Evolutionary conservation across 2,329 filamentous ascomycete genomes (phyloP).

Genomic region (Fusarium poae): DNA sequence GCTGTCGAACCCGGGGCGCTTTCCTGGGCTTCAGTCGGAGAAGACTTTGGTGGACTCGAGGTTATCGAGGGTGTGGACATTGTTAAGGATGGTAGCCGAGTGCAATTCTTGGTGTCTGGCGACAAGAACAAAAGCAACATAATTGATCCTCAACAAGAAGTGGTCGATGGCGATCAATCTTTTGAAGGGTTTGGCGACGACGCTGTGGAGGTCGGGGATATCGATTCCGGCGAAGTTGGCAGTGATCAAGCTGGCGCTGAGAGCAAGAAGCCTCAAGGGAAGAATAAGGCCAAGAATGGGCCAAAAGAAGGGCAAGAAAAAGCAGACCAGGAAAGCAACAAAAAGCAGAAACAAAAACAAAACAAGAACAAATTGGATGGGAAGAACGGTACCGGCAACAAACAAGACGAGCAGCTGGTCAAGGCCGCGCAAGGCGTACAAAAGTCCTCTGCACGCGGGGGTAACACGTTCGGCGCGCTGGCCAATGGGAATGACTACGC

Average conservation of each 20-base stretch:
- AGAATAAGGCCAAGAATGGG: slow-evolving; percentile 51
- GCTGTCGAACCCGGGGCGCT: slow-evolving; percentile 63
- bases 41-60: slow-evolving; percentile 92
- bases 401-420: slow-evolving; percentile 51
- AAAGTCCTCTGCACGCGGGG: slow-evolving; percentile 55
- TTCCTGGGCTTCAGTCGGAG: slow-evolving; percentile 81
- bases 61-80: slow-evolving; percentile 93
- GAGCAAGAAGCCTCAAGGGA: slow-evolving; percentile 47
- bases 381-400: slow-evolving; percentile 39
- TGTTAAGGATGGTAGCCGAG: slow-evolving; percentile 71
- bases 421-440: slow-evolving; percentile 54
- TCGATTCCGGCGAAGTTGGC: slow-evolving; percentile 52
- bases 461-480: slow-evolving; percentile 68
- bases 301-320: slow-evolving; percentile 50
- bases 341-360: slow-evolving; percentile 40
- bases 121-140: slow-evolving; percentile 61
- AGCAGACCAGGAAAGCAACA: slow-evolving; percentile 41
- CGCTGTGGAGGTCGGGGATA: slow-evolving; percentile 51
- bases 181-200: slow-evolving; percentile 75
- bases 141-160: slow-evolving; percentile 34
- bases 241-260: slow-evolving; percentile 51
- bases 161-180: slow-evolving; percentile 63
- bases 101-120: slow-evolving; percentile 66
- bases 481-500: slow-evolving; percentile 67
- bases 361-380: slow-evolving; percentile 50